A percentile compares a stretch with the other conserved stretches of the same genome.
Conservation (phyloP, 2,329 filamentous ascomycete species). For the Phaeosphaeria sp. region DNA sequence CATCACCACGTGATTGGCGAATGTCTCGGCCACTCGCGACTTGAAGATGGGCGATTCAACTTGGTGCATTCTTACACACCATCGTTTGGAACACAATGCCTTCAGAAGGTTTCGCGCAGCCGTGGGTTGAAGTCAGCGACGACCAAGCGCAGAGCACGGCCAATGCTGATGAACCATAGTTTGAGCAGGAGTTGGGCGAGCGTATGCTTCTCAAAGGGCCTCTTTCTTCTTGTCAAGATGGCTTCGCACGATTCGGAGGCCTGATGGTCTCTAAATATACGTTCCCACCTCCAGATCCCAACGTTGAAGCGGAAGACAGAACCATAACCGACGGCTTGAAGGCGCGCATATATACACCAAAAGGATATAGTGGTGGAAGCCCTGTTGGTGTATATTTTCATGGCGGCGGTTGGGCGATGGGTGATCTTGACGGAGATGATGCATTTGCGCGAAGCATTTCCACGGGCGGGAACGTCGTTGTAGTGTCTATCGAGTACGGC, state of each 20-base stretch:
- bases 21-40: background rate
- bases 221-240: constrained; percentile 25
- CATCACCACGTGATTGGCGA: constrained; percentile 8
- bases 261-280: constrained; percentile 31
- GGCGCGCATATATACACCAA: constrained; percentile 45
- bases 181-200: constrained; percentile 41
- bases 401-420: constrained; percentile 49
- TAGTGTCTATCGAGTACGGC: constrained; percentile 47
- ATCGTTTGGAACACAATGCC: constrained; percentile 8
- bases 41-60: background rate
- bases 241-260: constrained; percentile 23
- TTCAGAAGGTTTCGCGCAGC: constrained; percentile 33
- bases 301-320: constrained; percentile 40
- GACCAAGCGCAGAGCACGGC: constrained; percentile 6
- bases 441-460: constrained; percentile 30
- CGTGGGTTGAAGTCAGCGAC: constrained; percentile 34
- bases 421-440: constrained; percentile 45
- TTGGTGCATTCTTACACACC: background rate
- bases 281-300: constrained; percentile 39
- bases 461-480: constrained; percentile 32
- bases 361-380: constrained; percentile 35
- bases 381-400: constrained; percentile 46
- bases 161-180: constrained; percentile 28
- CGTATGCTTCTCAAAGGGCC: constrained; percentile 32
- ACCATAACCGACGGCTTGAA: constrained; percentile 33